Conservation (phyloP, 169 alveolate species). For the Plasmodium cynomolgi region DNA sequence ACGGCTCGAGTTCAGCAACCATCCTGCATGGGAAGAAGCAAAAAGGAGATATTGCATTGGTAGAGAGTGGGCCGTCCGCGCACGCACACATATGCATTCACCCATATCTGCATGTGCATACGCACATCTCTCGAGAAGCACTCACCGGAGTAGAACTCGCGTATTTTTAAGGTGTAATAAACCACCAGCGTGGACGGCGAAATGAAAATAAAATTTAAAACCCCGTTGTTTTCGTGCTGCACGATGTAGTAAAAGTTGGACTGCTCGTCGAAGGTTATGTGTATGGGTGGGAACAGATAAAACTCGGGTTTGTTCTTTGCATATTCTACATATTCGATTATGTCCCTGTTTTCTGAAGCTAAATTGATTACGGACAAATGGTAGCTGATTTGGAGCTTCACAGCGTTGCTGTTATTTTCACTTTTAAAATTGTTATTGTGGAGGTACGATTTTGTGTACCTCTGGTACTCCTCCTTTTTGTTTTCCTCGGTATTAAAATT, state of each 20-base stretch:
- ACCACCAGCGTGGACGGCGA: conserved; percentile 25
- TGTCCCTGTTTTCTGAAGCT: conserved; percentile 55
- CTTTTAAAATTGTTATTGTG: conserved; percentile 8
- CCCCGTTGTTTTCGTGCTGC: conserved; percentile 54
- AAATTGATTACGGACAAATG: conserved; percentile 57
- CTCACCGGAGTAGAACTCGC: conserved; percentile 61
- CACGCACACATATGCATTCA: neutral
- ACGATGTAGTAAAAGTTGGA: conserved; percentile 66
- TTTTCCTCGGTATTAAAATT: neutral
- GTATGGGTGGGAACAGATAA: conserved; percentile 51
- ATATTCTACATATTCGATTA: conserved; percentile 62
- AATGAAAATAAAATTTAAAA: conserved; percentile 55
- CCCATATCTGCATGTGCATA: neutral
- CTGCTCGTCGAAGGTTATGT: conserved; percentile 51
- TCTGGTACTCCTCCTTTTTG: neutral
- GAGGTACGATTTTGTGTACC: neutral
- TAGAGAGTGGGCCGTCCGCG: neutral
- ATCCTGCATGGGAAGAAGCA: conserved; percentile 40
- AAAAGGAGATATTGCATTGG: neutral
- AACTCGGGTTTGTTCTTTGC: conserved; percentile 33
- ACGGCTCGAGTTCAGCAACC: conserved; percentile 52
- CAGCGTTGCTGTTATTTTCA: neutral
- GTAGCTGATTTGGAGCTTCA: conserved; percentile 33
- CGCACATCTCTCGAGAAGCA: neutral
- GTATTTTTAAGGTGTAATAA: conserved; percentile 63